Conservation (phyloP, 148 eudicot genomes). For the Pharnaceum exiguum region DNA sequence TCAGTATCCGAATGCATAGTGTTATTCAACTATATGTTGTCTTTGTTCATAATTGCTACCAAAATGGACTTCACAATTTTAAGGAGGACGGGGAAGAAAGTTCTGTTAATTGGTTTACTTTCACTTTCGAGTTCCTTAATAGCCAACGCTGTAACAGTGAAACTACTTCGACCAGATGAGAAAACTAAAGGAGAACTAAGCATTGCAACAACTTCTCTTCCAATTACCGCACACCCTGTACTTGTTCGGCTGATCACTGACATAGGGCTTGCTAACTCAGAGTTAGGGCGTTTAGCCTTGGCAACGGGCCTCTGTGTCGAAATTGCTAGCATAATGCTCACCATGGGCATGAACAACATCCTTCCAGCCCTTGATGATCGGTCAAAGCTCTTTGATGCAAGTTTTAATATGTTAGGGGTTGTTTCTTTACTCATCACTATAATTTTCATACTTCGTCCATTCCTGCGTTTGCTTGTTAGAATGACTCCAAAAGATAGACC, state of each 20-base stretch:
- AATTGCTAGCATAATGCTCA: not conserved
- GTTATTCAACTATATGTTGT: slow-evolving; percentile 13
- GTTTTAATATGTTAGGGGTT: not conserved
- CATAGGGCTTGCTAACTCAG: slow-evolving; percentile 33
- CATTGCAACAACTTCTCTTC: not conserved
- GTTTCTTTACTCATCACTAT: not conserved
- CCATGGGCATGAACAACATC: not conserved
- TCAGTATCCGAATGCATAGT: not conserved
- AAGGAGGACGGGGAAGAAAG: slow-evolving; percentile 16
- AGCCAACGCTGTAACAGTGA: not conserved
- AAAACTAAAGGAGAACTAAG: not conserved
- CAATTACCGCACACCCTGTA: slow-evolving; percentile 22
- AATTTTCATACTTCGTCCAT: slow-evolving; percentile 20
- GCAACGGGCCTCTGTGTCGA: slow-evolving; percentile 14
- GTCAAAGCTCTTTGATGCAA: not conserved
- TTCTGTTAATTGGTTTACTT: slow-evolving; percentile 11
- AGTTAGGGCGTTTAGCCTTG: slow-evolving; percentile 29
- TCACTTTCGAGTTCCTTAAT: slow-evolving; percentile 6
- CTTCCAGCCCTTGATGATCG: not conserved
- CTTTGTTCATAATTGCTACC: slow-evolving; percentile 17
- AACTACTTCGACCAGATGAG: not conserved
- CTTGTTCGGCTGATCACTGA: slow-evolving; percentile 23
- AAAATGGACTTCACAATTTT: slow-evolving; percentile 17
- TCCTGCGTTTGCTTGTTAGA: slow-evolving; percentile 21
- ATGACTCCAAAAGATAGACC: slow-evolving; percentile 42